Percentiles rank a stretch among this genome's conserved stretches.
These are phyloP conservation scores for Cyberlindnera bimundalis DNA, from an alignment of 805 yeast genomes.

Conservation along the genomic window DNA sequence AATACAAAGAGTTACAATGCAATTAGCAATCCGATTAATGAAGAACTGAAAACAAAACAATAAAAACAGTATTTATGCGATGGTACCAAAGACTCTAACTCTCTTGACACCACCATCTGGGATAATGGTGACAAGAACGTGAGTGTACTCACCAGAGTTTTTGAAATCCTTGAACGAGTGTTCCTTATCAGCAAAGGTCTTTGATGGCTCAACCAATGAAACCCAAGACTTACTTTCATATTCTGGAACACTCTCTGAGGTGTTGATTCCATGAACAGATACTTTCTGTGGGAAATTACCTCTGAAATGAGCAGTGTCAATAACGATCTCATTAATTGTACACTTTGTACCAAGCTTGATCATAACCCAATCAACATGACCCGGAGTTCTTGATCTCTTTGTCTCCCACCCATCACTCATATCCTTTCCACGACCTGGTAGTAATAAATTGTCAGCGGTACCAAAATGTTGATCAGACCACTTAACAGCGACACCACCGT, in stretches of 20 bases:
- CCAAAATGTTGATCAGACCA: constrained; percentile 94
- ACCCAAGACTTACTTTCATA: constrained; percentile 54
- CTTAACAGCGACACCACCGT: constrained; percentile 85
- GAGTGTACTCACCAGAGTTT: constrained; percentile 45
- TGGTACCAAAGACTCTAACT: constrained; percentile 70
- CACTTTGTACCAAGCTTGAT: constrained; percentile 71
- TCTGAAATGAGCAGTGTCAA: constrained; percentile 91
- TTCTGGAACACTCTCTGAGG: constrained; percentile 36
- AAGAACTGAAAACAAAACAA: no score
- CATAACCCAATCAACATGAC: constrained; percentile 91
- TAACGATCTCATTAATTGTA: constrained; percentile 53
- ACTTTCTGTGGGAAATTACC: constrained; percentile 92
- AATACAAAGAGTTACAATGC: background rate
- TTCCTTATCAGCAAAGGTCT: constrained; percentile 82
- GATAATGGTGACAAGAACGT: constrained; percentile 75
- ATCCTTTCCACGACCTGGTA: constrained; percentile 94
- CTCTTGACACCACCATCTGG: constrained; percentile 98
- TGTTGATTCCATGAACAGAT: constrained; percentile 56
- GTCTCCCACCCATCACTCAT: constrained; percentile 99
- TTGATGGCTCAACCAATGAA: constrained; percentile 58
- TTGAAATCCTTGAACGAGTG: constrained; percentile 46
- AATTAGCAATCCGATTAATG: no score
- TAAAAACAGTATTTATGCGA: constrained; percentile 16
- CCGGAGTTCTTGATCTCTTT: constrained; percentile 74
- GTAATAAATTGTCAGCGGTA: constrained; percentile 78